Base-by-base conservation (phyloP, 2,329 filamentous ascomycete species). In the Lachnellula willkommii region DNA sequence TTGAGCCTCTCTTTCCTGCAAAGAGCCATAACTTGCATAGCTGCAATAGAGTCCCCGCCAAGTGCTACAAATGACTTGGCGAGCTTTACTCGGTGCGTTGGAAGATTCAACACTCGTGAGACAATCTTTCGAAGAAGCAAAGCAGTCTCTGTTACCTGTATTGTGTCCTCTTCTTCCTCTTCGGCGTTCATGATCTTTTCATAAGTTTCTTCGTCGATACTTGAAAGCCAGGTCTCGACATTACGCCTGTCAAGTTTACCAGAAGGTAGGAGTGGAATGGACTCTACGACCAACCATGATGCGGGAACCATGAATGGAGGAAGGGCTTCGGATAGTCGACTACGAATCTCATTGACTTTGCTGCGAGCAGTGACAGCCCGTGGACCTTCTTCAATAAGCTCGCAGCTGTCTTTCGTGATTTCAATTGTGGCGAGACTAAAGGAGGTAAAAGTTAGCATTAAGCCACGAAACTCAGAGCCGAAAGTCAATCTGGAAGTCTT, bases 391-490 rank as follows among this genome's bases (percentile, higher is more conserved):
- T 8, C 8, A 84, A 67, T 46, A 83, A 72, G 42, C 82, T 74
- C 8, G 84, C 82, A 2, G 85, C 69, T 66, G 85, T 83, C 9
- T 82, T 83, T 9, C 82, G 85, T n/a, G 81, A 75, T 62, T 85
- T 85, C 20, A 84, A 73, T 42, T 39, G 43, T 32, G 66, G 83
- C 83, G 26, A 79, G 79, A 63, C 45, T 47, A 8, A 14, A 15
- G 26, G 6, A 47, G 4, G 22, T 15, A 9, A 9, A 47, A 17
- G 45, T 47, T 17, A 47, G 45, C 14, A 26, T 6, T 15, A 28
- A 14, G 37, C 17, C 14, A 6, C 15, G 8, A 7, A 17, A 15
- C 22, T 3, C 22, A 24, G 22, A 24, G 22, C 22, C 22, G 22
- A 24, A 24, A 24, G 1, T n/a, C 11, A 17, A 22, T 4, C 15